Conservation (phyloP, 257 asterid genomes). For the Solanum chaucha region DNA sequence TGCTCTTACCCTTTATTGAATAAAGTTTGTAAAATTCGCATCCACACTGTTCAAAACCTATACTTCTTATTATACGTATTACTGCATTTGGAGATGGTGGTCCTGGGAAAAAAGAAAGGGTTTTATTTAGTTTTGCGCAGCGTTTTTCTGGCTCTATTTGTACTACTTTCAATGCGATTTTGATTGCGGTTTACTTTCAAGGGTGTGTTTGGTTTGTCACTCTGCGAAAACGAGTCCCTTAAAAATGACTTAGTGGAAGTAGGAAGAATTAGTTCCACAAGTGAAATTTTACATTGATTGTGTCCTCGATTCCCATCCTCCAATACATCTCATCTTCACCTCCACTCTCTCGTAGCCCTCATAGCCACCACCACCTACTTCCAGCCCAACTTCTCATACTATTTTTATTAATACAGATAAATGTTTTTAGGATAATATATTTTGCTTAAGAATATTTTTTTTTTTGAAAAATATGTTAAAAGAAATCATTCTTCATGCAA, state of each 20-base stretch:
- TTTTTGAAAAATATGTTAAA: too few relatives aligned
- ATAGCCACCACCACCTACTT: neutral
- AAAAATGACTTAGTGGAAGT: neutral
- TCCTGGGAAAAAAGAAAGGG: neutral
- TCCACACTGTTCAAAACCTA: neutral
- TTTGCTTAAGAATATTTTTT: too few relatives aligned
- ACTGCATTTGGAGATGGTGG: neutral
- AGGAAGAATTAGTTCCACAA: neutral
- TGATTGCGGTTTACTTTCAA: neutral
- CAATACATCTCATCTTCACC: too few relatives aligned
- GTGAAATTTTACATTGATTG: neutral
- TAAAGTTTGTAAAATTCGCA: neutral
- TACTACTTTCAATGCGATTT: neutral
- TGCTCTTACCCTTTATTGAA: neutral
- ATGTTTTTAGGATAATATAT: too few relatives aligned
- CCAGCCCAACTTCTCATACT: neutral
- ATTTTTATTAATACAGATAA: too few relatives aligned
- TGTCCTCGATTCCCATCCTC: neutral
- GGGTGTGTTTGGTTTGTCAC: neutral
- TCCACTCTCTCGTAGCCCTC: neutral
- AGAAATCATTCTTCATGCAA: neutral
- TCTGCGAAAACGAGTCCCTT: neutral
- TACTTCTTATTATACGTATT: neutral
- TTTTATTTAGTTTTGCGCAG: neutral
- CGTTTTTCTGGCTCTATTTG: neutral